These are phyloP conservation scores for Botrytis deweyae DNA, from an alignment of 2,329 filamentous ascomycete species.

Conservation along the genomic window DNA sequence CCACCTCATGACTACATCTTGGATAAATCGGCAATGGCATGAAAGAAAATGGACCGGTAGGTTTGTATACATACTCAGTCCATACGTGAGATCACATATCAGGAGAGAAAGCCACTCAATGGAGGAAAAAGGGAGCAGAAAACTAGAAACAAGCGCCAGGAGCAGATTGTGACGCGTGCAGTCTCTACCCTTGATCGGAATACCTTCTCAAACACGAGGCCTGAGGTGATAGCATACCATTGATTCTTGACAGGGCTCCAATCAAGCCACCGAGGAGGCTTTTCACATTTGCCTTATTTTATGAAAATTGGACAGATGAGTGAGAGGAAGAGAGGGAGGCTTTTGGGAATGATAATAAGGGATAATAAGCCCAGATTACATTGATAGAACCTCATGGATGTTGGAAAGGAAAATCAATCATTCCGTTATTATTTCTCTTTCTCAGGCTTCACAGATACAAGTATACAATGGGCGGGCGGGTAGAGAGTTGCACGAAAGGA, in stretches of 20 bases:
- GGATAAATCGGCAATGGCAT: neutral
- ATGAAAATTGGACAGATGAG: neutral
- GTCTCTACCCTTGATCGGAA: slow-evolving; percentile 4
- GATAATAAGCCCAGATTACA: neutral
- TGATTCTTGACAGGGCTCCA: neutral
- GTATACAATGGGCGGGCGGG: slow-evolving; percentile 1
- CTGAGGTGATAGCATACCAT: slow-evolving; percentile 2
- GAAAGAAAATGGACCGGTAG: neutral
- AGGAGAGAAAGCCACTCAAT: neutral
- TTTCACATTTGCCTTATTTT: slow-evolving; percentile 1
- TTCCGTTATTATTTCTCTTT: neutral
- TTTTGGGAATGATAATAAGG: neutral
- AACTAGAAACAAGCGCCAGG: slow-evolving; percentile 23
- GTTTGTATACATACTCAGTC: neutral
- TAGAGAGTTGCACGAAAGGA: neutral
- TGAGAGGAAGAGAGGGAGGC: neutral
- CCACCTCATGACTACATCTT: neutral
- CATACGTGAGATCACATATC: neutral
- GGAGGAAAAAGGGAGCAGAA: neutral
- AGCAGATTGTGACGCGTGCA: slow-evolving; percentile 11
- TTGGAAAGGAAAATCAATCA: neutral
- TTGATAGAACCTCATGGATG: neutral
- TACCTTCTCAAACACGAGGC: slow-evolving; percentile 12
- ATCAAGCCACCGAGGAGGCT: neutral
- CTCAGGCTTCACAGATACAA: neutral